Conservation (phyloP, 129 eudicot genomes). For the Chrysanthemum lavandulifolium region DNA sequence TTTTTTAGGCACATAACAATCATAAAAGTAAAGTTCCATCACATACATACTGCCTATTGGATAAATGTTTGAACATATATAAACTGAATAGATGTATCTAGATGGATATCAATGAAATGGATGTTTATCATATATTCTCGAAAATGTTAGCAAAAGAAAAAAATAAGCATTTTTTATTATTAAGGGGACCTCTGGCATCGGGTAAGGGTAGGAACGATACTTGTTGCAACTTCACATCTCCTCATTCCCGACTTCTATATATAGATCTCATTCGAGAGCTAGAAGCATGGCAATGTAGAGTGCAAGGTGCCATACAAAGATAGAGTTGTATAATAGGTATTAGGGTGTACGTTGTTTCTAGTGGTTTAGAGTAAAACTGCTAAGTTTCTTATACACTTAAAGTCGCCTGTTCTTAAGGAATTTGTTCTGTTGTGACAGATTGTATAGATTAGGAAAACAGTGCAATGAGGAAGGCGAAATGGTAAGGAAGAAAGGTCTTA, state of each 20-base stretch:
- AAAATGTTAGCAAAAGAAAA: slow-evolving; percentile 18
- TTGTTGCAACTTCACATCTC: slow-evolving; percentile 26
- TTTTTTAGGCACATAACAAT: slow-evolving; percentile 26
- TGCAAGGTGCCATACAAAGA: slow-evolving; percentile 6
- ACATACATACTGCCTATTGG: slow-evolving; percentile 10
- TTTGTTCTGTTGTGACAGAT: neutral
- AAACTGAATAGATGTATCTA: slow-evolving; percentile 20
- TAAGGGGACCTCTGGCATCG: slow-evolving; percentile 20
- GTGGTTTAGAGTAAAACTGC: neutral
- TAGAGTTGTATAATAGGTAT: neutral
- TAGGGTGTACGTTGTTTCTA: neutral
- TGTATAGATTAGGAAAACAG: neutral
- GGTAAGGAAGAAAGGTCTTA: slow-evolving; percentile 45
- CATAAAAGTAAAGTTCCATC: slow-evolving; percentile 25
- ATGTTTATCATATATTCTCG: slow-evolving; percentile 27
- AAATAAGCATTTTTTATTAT: slow-evolving; percentile 10
- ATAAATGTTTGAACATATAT: slow-evolving; percentile 19
- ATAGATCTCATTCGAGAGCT: slow-evolving; percentile 13
- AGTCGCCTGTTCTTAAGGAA: neutral
- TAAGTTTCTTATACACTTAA: too few relatives aligned
- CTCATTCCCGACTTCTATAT: slow-evolving; percentile 11
- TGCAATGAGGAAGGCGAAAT: neutral
- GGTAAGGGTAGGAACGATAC: slow-evolving; percentile 24
- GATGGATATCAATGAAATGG: neutral
- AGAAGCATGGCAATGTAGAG: slow-evolving; percentile 19